Percentiles rank a stretch among this genome's conserved stretches.
phyloP scores from a whole-genome alignment of 2,329 filamentous ascomycete genomes.

The Eurotiales sp. region DNA sequence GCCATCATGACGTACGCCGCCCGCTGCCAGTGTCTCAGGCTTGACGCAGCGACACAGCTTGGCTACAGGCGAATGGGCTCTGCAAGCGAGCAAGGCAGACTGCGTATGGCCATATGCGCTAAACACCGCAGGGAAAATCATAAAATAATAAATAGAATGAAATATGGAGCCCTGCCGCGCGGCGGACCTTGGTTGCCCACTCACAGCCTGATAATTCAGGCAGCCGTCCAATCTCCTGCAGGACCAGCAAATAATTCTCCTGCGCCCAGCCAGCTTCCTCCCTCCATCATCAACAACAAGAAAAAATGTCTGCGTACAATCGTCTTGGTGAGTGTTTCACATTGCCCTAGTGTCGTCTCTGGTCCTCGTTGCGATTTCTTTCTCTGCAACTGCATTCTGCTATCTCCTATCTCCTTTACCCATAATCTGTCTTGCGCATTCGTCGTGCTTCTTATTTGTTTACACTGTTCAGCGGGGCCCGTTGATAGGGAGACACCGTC shows the following conservation, averaged over 20 bases:
- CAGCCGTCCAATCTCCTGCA: not conserved
- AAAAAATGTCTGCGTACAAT: constrained; percentile 15
- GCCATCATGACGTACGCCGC: too few relatives aligned
- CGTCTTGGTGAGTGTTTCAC: constrained; percentile 13
- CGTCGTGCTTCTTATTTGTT: constrained; percentile 10
- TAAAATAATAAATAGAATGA: not conserved
- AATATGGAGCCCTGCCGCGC: not conserved
- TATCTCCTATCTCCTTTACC: not conserved
- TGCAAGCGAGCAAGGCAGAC: too few relatives aligned
- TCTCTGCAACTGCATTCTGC: not conserved
- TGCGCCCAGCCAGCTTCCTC: not conserved
- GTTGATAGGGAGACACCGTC: constrained; percentile 5
- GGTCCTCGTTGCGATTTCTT: not conserved
- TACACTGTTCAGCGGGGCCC: constrained; percentile 14
- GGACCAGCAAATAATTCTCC: too few relatives aligned
- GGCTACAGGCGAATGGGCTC: too few relatives aligned
- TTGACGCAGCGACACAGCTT: too few relatives aligned
- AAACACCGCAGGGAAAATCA: too few relatives aligned
- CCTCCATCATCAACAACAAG: not conserved
- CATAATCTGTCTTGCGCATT: too few relatives aligned
- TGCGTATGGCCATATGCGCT: too few relatives aligned
- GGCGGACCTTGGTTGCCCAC: not conserved
- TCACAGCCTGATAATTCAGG: not conserved
- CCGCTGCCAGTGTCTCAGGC: too few relatives aligned
- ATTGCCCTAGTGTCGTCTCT: too few relatives aligned